Evolutionary conservation across 2,329 filamentous ascomycete genomes (phyloP), one percentile per base, ranked within the genome.

Genomic region (Cercospora sp.): DNA sequence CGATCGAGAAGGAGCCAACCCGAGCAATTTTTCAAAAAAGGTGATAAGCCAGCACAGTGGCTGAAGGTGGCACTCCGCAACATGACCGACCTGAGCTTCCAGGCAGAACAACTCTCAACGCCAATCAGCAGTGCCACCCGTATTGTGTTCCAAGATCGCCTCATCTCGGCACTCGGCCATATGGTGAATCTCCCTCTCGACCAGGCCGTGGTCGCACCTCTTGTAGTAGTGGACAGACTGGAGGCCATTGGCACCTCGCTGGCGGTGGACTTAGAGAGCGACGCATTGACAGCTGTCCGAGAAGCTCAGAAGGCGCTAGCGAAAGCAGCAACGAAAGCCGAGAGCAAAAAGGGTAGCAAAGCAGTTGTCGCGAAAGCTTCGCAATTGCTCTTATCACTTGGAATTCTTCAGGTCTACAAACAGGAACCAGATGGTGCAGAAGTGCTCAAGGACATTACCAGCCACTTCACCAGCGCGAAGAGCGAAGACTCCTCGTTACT

Each of bases 391-490:
- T 93, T 96, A 77, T 90, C 92, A 0, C 86, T 97, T 63, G 91
- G 93, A 0, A 87, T 97, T 13, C 84, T 98, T 65, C 93, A 97
- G 78, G 85, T 97, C 8, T 97, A 97, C 81, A 94, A 94, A 75
- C 92, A 93, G 26, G 93, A 97, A 67, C 85, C 91, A 0, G 95
- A 98, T 76, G 92, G 93, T 0, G 86, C 97, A 23, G 89, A 90
- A 60, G 90, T 95, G 69, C 82, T 97, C 8, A 87, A 91, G 64
- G 94, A 97, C 73, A 84, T 97, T n/a, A 87, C 90, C 72, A 84
- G 90, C 67, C 93, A 91, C 77, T 90, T 90, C 67, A 85, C 91
- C 84, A 87, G 70, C 80, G 87, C 77, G 77, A 87, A 73, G 79
- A 77, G 69, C 68, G 76, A 70, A 57, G 76, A 72, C 67, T 74